These are phyloP conservation scores for Ophiostoma himal-ulmi DNA, from an alignment of 2,329 filamentous ascomycete genomes.

Conservation along the genomic window DNA sequence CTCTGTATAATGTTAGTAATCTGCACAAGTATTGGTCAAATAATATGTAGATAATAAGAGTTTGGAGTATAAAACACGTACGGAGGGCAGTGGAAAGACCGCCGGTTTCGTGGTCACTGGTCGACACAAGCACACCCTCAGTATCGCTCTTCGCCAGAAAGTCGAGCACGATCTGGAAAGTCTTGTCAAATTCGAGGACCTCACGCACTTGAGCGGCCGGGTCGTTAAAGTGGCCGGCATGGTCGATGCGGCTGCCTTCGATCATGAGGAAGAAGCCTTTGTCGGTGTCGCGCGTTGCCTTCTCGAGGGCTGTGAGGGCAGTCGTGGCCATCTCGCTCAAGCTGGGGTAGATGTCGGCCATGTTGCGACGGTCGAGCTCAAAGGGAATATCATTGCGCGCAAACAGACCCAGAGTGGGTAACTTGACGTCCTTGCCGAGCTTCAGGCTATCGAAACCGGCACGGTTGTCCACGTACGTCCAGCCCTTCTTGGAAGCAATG, in stretches of 20 bases:
- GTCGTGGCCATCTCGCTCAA: conserved; percentile 86
- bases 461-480: conserved; percentile 69
- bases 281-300: conserved; percentile 75
- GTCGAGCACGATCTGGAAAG: conserved; percentile 75
- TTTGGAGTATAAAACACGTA: conserved; percentile 36
- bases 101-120: conserved; percentile 94
- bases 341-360: conserved; percentile 76
- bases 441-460: conserved; percentile 69
- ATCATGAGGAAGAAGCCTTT: conserved; percentile 99
- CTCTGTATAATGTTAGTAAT: conserved; percentile 33
- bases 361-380: conserved; percentile 79
- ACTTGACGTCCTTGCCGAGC: conserved; percentile 58
- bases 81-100: conserved; percentile 76
- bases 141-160: conserved; percentile 71
- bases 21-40: background rate
- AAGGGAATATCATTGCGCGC: conserved; percentile 80
- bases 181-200: conserved; percentile 87
- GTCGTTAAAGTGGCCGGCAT: conserved; percentile 83
- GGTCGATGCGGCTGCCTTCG: conserved; percentile 91
- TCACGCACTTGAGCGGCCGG: conserved; percentile 81
- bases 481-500: conserved; percentile 69
- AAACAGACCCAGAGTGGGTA: conserved; percentile 83
- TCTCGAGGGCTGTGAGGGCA: conserved; percentile 70
- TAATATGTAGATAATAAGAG: background rate
- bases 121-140: conserved; percentile 77